phyloP scores from a whole-genome alignment of 2,329 filamentous ascomycete genomes.

The Calonectria fujianensis region DNA sequence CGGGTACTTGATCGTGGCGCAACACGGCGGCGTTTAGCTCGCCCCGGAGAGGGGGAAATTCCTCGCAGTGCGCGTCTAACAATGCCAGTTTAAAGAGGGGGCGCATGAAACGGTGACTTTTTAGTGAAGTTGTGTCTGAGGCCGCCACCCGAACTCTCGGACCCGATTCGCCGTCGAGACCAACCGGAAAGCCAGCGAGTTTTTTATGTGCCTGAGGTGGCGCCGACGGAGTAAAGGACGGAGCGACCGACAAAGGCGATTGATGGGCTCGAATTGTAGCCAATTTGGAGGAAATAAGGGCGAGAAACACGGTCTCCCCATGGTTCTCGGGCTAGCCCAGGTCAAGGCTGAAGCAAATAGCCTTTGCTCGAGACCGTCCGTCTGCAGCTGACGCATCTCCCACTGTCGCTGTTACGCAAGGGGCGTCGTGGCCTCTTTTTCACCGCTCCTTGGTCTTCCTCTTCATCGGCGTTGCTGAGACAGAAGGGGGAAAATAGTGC shows the following conservation, averaged over 20 bases:
- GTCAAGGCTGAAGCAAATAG: neutral
- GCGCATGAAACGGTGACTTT: neutral
- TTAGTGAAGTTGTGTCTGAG: conserved; percentile 11
- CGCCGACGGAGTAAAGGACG: neutral
- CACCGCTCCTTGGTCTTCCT: conserved; percentile 14
- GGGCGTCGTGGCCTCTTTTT: conserved; percentile 5
- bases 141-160: conserved; percentile 8
- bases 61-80: neutral
- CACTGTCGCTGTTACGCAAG: neutral
- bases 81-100: neutral
- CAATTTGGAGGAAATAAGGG: neutral
- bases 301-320: neutral
- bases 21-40: conserved; percentile 5
- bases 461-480: neutral
- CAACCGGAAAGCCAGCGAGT: neutral
- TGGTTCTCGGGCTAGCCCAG: neutral
- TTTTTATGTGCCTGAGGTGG: neutral
- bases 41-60: neutral
- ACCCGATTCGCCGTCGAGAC: neutral
- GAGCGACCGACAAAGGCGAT: neutral
- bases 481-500: neutral
- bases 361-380: neutral
- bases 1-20: conserved; percentile 1
- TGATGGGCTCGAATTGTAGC: neutral
- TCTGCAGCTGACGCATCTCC: neutral